A percentile compares a stretch with the other conserved stretches of the same genome.
Conservation (phyloP, 2,329 filamentous ascomycete genomes). For the Penicillium sp. region DNA sequence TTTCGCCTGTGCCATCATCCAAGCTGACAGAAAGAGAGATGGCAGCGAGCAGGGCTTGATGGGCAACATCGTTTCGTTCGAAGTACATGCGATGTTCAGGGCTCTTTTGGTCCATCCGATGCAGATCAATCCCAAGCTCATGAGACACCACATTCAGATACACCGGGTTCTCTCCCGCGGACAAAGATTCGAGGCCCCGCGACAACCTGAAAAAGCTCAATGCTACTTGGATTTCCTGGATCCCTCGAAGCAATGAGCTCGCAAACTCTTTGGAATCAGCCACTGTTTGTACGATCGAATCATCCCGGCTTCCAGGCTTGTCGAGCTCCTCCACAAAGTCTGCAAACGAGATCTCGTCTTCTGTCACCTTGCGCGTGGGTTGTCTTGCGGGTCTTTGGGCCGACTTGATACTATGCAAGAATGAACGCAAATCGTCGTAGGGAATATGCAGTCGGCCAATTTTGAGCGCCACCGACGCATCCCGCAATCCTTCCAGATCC, state of each 20-base stretch:
- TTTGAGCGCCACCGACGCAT: conserved; percentile 85
- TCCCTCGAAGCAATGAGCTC: conserved; percentile 80
- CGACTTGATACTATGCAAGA: conserved; percentile 30
- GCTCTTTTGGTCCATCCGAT: conserved; percentile 84
- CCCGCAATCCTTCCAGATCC: conserved; percentile 76
- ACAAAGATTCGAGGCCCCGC: conserved; percentile 66
- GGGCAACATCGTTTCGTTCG: conserved; percentile 81
- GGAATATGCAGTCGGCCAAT: conserved; percentile 85
- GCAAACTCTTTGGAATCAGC: conserved; percentile 91
- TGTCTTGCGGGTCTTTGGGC: conserved; percentile 33
- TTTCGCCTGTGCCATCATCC: conserved; percentile 79
- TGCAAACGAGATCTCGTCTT: conserved; percentile 59
- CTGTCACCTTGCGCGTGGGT: conserved; percentile 39
- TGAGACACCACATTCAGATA: conserved; percentile 89
- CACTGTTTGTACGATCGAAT: conserved; percentile 71
- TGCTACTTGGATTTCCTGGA: conserved; percentile 94
- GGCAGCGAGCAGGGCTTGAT: conserved; percentile 86
- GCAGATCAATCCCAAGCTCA: conserved; percentile 86
- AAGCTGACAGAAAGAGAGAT: conserved; percentile 88
- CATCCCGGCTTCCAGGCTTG: conserved; percentile 58
- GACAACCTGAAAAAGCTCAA: conserved; percentile 85
- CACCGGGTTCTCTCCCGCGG: conserved; percentile 63
- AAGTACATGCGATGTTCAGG: conserved; percentile 99
- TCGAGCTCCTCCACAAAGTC: conserved; percentile 71
- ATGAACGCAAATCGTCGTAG: conserved; percentile 69